A percentile compares a stretch with the other conserved stretches of the same genome.
phyloP scores from a whole-genome alignment of 495 filamentous ascomycete species.

The Penicillium steckii region DNA sequence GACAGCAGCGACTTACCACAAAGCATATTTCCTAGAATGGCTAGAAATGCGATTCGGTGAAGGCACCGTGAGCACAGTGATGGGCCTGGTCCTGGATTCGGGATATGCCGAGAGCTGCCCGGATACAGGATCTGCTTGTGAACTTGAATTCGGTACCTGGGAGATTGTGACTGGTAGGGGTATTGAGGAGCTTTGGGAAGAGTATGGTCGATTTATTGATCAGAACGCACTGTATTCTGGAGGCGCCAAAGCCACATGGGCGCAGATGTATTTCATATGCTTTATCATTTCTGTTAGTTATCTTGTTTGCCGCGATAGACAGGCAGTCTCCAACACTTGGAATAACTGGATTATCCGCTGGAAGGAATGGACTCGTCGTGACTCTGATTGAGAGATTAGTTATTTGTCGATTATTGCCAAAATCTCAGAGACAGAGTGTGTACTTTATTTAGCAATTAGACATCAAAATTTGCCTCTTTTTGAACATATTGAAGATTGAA shows the following conservation, averaged over 20 bases:
- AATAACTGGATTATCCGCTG: neutral
- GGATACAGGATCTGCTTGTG: neutral
- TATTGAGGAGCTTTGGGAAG: neutral
- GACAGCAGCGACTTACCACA: neutral
- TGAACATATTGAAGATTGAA: too few relatives aligned
- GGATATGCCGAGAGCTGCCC: neutral
- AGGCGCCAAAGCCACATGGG: neutral
- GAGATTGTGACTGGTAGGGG: neutral
- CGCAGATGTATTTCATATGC: neutral
- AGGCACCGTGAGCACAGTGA: neutral
- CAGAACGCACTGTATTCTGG: neutral
- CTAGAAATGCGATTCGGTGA: neutral
- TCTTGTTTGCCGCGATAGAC: neutral
- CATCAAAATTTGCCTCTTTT: too few relatives aligned
- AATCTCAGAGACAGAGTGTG: too few relatives aligned
- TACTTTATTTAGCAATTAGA: too few relatives aligned
- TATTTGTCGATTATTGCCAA: too few relatives aligned
- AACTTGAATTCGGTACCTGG: neutral
- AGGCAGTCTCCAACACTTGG: too few relatives aligned
- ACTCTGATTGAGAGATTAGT: too few relatives aligned
- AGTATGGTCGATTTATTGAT: neutral
- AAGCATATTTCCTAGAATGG: neutral
- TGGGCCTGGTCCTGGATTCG: neutral
- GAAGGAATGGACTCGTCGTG: neutral
- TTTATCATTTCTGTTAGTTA: neutral